These are phyloP conservation scores for Solanum stenotomum DNA, from an alignment of 257 asterid species.

Conservation along the genomic window DNA sequence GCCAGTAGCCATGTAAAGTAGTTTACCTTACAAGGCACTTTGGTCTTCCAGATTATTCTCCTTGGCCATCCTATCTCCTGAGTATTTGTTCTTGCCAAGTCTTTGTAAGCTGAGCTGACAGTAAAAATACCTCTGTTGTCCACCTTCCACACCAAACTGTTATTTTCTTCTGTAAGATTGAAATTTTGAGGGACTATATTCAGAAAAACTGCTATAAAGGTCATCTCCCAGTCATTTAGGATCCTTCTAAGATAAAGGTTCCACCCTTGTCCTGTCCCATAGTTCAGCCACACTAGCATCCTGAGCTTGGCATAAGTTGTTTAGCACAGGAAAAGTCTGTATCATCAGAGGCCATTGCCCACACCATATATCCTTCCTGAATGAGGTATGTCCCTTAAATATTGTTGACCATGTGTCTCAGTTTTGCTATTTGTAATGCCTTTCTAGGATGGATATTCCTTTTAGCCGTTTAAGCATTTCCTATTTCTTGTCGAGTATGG, in stretches of 20 bases:
- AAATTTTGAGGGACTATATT: not conserved
- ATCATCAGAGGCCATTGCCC: not conserved
- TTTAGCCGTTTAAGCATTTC: not conserved
- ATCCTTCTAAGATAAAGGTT: not conserved
- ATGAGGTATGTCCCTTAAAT: slow-evolving; percentile 50
- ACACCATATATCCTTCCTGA: slow-evolving; percentile 9
- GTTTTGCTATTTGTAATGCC: not conserved
- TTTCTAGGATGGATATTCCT: not conserved
- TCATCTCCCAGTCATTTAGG: not conserved
- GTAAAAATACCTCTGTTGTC: not conserved
- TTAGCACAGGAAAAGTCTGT: not conserved
- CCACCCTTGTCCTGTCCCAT: not conserved
- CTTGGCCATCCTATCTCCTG: not conserved
- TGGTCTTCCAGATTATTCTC: no score
- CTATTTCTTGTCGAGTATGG: not conserved
- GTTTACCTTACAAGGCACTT: no score
- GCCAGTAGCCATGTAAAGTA: no score
- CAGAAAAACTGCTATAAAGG: not conserved
- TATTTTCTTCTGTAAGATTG: not conserved
- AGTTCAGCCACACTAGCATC: not conserved
- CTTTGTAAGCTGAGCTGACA: not conserved
- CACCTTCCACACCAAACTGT: not conserved
- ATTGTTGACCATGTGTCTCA: not conserved
- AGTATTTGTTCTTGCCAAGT: not conserved
- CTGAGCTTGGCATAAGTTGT: not conserved